Evolutionary conservation across 768 basidiomycete genomes (phyloP), one percentile per base, ranked within the genome.

Genomic region (Podaxis sp.): DNA sequence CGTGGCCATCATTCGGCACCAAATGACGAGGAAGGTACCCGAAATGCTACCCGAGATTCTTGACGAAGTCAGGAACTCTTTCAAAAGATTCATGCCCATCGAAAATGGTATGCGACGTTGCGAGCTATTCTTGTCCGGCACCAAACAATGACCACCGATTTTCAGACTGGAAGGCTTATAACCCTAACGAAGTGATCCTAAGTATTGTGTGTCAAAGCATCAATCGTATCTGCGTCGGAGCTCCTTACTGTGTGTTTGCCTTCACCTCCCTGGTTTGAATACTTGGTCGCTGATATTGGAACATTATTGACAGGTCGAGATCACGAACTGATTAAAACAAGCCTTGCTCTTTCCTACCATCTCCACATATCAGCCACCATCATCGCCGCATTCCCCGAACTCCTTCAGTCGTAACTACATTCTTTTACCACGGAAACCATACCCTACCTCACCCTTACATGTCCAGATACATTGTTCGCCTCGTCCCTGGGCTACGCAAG

Each of bases 191-290:
- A 2, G 63, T 57, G 0, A 64, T 74, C 13, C 71, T 66, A 57
- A 56, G 70, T 27, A 65, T 83, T 11, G 66, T 84, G 13, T 71
- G 73, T 27, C 73, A 79, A 47, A 68, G 72, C 2, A 77, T 69
- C 55, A 82, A 79, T 62, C 75, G 84, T 16, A 46, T 76, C 0
- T 80, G 84, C 54, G 77, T 85, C 2, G 84, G 83, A 0, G 67
- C 74, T 27, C 80, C 81, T 1, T 55, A 79, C 1, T 83, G 82
- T 82, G 46, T 14, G 77, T 71, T 42, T 44, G 25, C 28, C 44
- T 62, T 18, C 3, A 16, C 16, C 18, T 10, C 2, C 18, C 14
- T 13, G 6, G 21, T 37, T 48, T 2, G 9, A 32, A 9, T 11
- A 4, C n/a, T 36, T 21, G 6, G 18, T 10, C 11, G 52, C 37